phyloP scores from a whole-genome alignment of 1,284 basidiomycete species.

The Lentinula novae-zelandiae region DNA sequence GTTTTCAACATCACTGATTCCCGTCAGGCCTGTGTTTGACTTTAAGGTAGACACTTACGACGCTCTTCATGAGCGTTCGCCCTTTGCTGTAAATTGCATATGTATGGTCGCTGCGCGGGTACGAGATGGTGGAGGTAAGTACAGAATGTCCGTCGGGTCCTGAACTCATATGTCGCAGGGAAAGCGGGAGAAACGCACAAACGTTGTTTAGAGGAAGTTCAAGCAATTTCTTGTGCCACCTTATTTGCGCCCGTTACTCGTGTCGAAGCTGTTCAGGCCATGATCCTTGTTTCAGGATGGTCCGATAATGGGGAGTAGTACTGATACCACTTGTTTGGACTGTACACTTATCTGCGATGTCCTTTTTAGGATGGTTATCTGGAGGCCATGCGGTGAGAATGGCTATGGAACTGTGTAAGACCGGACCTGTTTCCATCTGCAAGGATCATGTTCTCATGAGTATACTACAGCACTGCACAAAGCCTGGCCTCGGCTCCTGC shows the following conservation, averaged over 20 bases:
- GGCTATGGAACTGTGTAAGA: slow-evolving; percentile 84
- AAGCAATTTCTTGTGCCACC: slow-evolving; percentile 78
- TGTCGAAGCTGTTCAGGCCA: slow-evolving; percentile 85
- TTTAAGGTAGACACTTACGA: slow-evolving; percentile 76
- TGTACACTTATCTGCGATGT: slow-evolving; percentile 22
- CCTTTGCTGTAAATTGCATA: slow-evolving; percentile 82
- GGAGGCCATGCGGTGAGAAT: slow-evolving; percentile 91
- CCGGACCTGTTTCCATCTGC: neutral
- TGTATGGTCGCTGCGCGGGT: slow-evolving; percentile 89
- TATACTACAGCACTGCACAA: slow-evolving; percentile 71
- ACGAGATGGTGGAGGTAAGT: slow-evolving; percentile 78
- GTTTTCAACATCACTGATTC: neutral
- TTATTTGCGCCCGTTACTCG: slow-evolving; percentile 81
- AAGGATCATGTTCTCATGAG: slow-evolving; percentile 1
- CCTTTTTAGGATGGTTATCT: slow-evolving; percentile 66
- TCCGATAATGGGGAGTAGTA: slow-evolving; percentile 87
- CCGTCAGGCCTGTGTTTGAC: slow-evolving; percentile 71
- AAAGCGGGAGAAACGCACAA: slow-evolving; percentile 62
- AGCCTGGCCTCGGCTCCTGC: slow-evolving; percentile 80
- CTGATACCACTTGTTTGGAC: neutral
- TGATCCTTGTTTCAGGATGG: slow-evolving; percentile 89
- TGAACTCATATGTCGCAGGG: slow-evolving; percentile 31
- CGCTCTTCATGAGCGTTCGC: slow-evolving; percentile 73
- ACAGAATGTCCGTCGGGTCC: neutral
- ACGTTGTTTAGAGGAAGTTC: slow-evolving; percentile 77